Base-by-base conservation (phyloP, 1,284 basidiomycete genomes). In the Cystobasidiaceae sp. region DNA sequence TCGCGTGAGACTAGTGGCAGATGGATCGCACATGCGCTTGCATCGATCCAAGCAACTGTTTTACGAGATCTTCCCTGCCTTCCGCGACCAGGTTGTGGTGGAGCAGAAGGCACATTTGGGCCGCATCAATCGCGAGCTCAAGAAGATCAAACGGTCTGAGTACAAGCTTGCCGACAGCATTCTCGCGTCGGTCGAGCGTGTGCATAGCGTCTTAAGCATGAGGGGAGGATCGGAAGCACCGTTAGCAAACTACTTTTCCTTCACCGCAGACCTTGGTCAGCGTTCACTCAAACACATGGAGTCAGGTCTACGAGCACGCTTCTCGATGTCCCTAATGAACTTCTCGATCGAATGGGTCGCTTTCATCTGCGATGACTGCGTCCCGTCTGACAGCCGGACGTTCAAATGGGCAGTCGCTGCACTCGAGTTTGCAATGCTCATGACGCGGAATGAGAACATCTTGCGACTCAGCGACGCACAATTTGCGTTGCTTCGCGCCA, bases 361-460 rank as follows among this genome's bases (percentile, higher is more conserved):
- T 27, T 98, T 99, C 80, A 96, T 98, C 69, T 97, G 92, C 77
- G 93, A 97, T 75, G 91, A 94, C 73, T 99, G 96, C 78, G 90
- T 97, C 72, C 91, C 93, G 1, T 89, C 91, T 46, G 94, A 98
- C 76, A 85, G 92, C 67, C 91, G 89, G 77, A 98, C 93, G 0
- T 99, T 99, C 83, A 88, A 90, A 75, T 98, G 94, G 93, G 94
- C 96, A 0, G 93, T 99, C 59, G 90, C 89, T 58, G 93, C 96
- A 3, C 84, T 99, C 19, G 92, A 97, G 74, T 97, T 96, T 74
- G 89, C 93, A 2, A 85, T 93, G 72, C 84, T 88, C 72, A 87
- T 93, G 69, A 98, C 94, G 4, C 84, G 87, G 69, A 86, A 89
- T 57, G 91, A 90, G 73, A 87, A 87, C 76, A 98, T 99, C 71